Percentiles rank a stretch among this genome's conserved stretches.
Conservation (phyloP, 1,284 basidiomycete genomes). For the Sporisorium iseilematis-ciliati region DNA sequence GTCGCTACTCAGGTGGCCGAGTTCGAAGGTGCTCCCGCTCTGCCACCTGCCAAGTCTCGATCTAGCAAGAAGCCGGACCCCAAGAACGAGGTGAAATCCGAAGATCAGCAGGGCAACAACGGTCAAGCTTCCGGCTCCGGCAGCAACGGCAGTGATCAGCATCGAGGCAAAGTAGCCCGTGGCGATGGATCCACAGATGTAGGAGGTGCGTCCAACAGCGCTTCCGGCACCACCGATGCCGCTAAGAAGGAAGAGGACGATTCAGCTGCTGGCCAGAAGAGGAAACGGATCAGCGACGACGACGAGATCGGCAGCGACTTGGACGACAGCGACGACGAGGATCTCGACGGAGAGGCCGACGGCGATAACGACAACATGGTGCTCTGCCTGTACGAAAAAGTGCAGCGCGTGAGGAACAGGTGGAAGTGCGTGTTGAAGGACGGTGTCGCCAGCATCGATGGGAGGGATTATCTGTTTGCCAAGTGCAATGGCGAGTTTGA, state of each 20-base stretch:
- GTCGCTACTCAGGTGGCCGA: conserved; percentile 92
- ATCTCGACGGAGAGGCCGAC: conserved; percentile 73
- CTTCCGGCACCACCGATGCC: conserved; percentile 12
- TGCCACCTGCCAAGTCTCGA: conserved; percentile 49
- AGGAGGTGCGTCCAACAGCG: conserved; percentile 15
- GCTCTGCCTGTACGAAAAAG: conserved; percentile 99
- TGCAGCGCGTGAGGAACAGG: conserved; percentile 97
- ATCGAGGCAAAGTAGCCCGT: conserved; percentile 45
- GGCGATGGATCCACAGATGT: conserved; percentile 43
- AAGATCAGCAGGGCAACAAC: conserved; percentile 21
- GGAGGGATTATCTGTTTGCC: conserved; percentile 95
- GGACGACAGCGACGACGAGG: conserved; percentile 84
- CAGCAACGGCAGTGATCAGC: conserved; percentile 27
- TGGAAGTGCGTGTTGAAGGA: conserved; percentile 99
- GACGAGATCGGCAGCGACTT: conserved; percentile 96
- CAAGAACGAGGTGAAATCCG: conserved; percentile 42
- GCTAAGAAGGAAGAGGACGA: conserved; percentile 30
- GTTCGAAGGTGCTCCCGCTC: conserved; percentile 77
- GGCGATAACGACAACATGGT: conserved; percentile 82
- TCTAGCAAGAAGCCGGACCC: conserved; percentile 42
- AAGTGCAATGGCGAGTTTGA: conserved; percentile 78
- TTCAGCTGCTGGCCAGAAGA: conserved; percentile 50
- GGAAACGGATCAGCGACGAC: conserved; percentile 71
- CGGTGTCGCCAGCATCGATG: conserved; percentile 96
- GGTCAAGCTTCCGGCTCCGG: conserved; percentile 12